Conservation (phyloP, 768 basidiomycete species). For the Mycena indigotica region DNA sequence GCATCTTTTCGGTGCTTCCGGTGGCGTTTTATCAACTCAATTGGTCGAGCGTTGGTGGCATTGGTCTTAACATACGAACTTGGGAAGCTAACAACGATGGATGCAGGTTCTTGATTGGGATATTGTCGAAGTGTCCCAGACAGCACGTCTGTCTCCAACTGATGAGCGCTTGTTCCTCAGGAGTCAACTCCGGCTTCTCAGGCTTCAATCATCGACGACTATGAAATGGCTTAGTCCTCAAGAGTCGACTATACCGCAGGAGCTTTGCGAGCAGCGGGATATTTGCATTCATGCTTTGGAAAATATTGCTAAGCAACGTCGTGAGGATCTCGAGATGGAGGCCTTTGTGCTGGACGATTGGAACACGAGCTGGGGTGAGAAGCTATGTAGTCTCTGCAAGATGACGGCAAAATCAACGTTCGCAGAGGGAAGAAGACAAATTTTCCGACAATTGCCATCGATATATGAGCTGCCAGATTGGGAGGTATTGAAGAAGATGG, state of each 20-base stretch:
- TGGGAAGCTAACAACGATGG: not conserved
- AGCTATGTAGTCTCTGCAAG: not conserved
- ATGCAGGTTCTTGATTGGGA: not conserved
- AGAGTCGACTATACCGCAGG: not conserved
- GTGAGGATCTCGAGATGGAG: not conserved
- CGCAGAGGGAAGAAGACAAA: not conserved
- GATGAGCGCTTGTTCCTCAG: not conserved
- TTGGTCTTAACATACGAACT: not conserved
- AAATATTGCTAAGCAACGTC: not conserved
- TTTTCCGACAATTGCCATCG: not conserved
- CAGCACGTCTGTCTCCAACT: not conserved
- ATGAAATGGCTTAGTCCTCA: not conserved
- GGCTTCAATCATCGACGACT: not conserved
- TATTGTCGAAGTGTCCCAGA: not conserved
- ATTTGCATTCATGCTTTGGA: not conserved
- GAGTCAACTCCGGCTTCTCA: not conserved
- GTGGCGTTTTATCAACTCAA: not conserved
- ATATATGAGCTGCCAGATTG: not conserved
- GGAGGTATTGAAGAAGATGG: not conserved
- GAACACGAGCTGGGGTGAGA: not conserved
- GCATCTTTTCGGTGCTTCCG: not conserved
- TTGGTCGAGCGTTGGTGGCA: not conserved
- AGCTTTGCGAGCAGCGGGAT: not conserved
- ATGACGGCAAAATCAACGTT: not conserved
- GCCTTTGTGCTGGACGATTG: not conserved